A percentile compares a stretch with the other conserved stretches of the same genome.
Conservation (phyloP, 1,284 basidiomycete species). For the Tilletia horrida region DNA sequence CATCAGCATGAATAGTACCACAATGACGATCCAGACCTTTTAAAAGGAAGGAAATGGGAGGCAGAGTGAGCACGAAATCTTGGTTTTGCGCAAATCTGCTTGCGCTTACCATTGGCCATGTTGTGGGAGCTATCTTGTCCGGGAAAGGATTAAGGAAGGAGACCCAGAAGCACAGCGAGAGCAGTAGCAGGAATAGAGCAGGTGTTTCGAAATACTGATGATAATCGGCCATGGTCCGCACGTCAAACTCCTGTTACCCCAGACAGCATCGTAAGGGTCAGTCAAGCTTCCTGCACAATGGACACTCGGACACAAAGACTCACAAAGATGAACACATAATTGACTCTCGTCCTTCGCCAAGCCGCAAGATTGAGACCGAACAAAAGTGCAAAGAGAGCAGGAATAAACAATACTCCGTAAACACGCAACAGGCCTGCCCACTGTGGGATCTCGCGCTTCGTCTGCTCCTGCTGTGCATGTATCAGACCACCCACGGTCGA, state of each 20-base stretch:
- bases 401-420: constrained; percentile 74
- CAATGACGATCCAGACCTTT: constrained; percentile 69
- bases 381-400: constrained; percentile 72
- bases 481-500: constrained; percentile 69
- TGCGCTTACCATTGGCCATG: constrained; percentile 68
- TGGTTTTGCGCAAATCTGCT: background rate
- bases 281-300: no score
- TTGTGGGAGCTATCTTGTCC: constrained; percentile 44
- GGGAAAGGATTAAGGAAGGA: constrained; percentile 64
- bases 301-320: no score
- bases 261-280: no score
- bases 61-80: background rate
- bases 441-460: constrained; percentile 64
- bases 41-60: background rate
- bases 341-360: constrained; percentile 74
- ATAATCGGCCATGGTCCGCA: constrained; percentile 72
- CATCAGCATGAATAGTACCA: constrained; percentile 66
- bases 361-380: constrained; percentile 74
- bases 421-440: constrained; percentile 74
- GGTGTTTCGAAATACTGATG: constrained; percentile 82
- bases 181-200: constrained; percentile 69
- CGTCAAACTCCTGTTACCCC: constrained; percentile 59
- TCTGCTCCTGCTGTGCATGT: constrained; percentile 65
- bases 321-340: constrained; percentile 81
- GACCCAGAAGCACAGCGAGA: constrained; percentile 79